Evolutionary conservation across 1,139 yeast genomes (phyloP), one percentile per base, ranked within the genome.

Genomic region (Geotrichum candidum): DNA sequence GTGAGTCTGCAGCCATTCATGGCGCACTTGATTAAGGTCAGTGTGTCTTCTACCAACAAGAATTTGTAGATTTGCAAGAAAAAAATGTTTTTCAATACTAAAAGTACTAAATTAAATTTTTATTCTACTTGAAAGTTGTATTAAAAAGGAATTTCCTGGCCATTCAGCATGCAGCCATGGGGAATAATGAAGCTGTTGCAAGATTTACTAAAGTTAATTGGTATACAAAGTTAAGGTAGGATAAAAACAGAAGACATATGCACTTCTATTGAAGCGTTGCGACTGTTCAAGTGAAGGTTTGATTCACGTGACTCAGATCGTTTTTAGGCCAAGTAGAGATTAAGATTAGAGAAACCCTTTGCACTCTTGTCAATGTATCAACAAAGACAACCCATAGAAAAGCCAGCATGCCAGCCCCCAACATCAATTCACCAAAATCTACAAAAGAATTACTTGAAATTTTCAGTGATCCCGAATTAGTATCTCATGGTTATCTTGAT

Each of bases 1-100:
- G 97, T 91, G 54, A 86, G 94, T 57, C 81, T 91, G 73, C 96
- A 91, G 78, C 90, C 89, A 51, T 91, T 91, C 74, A 91, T 91
- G 95, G 83, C 87, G 63, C 96, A 90, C 76, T 83, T 91, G 72
- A 92, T 89, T 73, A 88, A 88, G 75, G 82, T 90, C 18, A 53
- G 59, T 22, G 65, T 60, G 5, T 54, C 64, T 3, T 38, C 64
- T 13, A 62, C 54, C 41, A 51, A 52, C 13, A 59, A 59, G 52
- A 53, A 46, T 38, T 35, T 57, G 56, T 57, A 57, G 27, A 55
- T 18, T 15, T 9, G 38, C 10, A 31, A 29, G 11, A 11, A 18
- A 52, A 52, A 31, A n/a, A 10, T 18, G 22, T 18, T 23, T 18
- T 18, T 27, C 13, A 3, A 54, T 29, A 51, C 4, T 5, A 18